phyloP scores from a whole-genome alignment of 345 rosid genomes.

The Nephelium lappaceum region DNA sequence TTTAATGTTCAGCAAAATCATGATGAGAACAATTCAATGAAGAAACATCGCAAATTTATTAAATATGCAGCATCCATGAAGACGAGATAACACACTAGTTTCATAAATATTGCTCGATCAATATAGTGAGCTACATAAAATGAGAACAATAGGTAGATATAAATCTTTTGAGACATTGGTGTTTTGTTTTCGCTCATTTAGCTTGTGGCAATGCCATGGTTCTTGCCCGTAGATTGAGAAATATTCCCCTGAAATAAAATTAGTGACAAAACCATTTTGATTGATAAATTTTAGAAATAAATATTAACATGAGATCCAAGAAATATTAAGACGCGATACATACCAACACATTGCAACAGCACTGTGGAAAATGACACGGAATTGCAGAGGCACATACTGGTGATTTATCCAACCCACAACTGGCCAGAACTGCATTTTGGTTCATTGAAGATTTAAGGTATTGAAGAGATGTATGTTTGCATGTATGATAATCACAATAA shows the following conservation, averaged over 20 bases:
- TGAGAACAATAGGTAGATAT: neutral
- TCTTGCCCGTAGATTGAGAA: slow-evolving; percentile 74
- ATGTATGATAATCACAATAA: slow-evolving; percentile 1
- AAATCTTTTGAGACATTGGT: neutral
- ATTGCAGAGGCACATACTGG: slow-evolving; percentile 80
- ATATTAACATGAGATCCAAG: neutral
- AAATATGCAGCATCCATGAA: neutral
- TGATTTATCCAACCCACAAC: slow-evolving; percentile 90
- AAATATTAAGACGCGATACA: neutral
- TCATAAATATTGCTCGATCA: neutral
- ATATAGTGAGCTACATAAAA: neutral
- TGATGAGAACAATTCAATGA: neutral
- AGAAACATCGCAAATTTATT: neutral
- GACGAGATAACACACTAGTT: neutral
- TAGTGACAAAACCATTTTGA: neutral
- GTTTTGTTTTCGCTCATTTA: slow-evolving; percentile 23
- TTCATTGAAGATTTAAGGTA: slow-evolving; percentile 7
- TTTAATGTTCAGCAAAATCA: neutral
- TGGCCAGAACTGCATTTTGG: slow-evolving; percentile 77
- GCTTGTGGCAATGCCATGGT: slow-evolving; percentile 61
- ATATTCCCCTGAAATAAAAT: slow-evolving; percentile 76
- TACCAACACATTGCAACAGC: slow-evolving; percentile 78
- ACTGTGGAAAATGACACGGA: slow-evolving; percentile 83
- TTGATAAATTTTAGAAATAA: neutral
- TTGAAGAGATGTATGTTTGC: neutral